Conservation (phyloP, 129 eudicot genomes). For the Rutidosis leptorrhynchoides region DNA sequence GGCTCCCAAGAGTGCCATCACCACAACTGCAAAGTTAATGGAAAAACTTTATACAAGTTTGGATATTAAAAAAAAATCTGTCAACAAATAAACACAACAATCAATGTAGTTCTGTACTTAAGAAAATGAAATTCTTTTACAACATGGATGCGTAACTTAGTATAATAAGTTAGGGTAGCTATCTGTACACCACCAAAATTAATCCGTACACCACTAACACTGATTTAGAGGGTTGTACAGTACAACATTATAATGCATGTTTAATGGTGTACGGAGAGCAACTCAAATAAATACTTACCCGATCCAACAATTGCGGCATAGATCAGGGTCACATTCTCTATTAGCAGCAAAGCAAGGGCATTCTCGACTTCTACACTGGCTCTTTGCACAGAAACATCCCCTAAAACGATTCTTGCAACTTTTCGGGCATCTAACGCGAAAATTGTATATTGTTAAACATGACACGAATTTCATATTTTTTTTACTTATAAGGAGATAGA, state of each 20-base stretch:
- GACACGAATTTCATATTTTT: not conserved
- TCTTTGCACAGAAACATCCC: conserved; percentile 84
- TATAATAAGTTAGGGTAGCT: no score
- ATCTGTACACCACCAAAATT: no score
- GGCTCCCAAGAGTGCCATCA: conserved; percentile 79
- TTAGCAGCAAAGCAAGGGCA: conserved; percentile 89
- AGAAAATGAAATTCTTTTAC: not conserved
- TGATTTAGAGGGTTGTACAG: no score
- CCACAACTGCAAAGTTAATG: conserved; percentile 63
- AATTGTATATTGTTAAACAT: not conserved
- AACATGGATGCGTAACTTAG: not conserved
- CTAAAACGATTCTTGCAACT: conserved; percentile 74
- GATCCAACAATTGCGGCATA: conserved; percentile 91
- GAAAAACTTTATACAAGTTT: not conserved
- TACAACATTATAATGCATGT: no score
- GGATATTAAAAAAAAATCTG: not conserved
- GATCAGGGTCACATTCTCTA: conserved; percentile 96
- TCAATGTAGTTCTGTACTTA: not conserved
- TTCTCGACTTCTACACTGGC: conserved; percentile 85
- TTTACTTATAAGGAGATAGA: not conserved
- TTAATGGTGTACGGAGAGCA: no score
- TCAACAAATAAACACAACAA: conserved; percentile 6
- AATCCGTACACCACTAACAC: no score
- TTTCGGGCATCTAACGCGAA: conserved; percentile 63
- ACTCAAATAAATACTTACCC: conserved; percentile 40